These are phyloP conservation scores for Nissolia schottii DNA, from an alignment of 306 rosid species.

Conservation along the genomic window DNA sequence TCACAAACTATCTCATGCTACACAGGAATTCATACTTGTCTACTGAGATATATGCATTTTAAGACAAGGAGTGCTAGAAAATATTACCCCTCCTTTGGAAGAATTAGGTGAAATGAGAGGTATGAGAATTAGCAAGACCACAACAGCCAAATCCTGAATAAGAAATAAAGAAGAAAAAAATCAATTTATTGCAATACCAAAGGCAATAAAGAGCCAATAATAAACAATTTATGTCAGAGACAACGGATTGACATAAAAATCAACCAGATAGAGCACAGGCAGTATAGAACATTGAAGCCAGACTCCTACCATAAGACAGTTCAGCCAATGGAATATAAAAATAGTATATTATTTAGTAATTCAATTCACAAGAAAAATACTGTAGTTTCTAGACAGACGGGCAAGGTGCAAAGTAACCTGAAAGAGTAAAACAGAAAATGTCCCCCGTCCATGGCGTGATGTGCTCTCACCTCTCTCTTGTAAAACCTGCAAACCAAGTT, in stretches of 20 bases:
- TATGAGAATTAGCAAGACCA: slow-evolving; percentile 95
- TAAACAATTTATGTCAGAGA: background rate
- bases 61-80: slow-evolving; percentile 29
- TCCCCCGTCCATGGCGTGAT: slow-evolving; percentile 95
- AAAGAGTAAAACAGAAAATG: slow-evolving; percentile 95
- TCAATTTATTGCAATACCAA: slow-evolving; percentile 21
- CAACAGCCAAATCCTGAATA: slow-evolving; percentile 98
- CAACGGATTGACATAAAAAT: background rate
- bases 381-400: slow-evolving; percentile 4
- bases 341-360: background rate
- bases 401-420: slow-evolving; percentile 54
- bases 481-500: slow-evolving; percentile 69
- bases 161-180: slow-evolving; percentile 28
- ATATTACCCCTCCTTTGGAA: slow-evolving; percentile 98
- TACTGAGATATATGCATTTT: background rate
- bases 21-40: background rate
- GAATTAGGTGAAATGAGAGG: slow-evolving; percentile 99
- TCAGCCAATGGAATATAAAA: background rate
- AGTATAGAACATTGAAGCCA: slow-evolving; percentile 1
- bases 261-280: slow-evolving; percentile 10
- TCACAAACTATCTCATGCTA: slow-evolving; percentile 1
- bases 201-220: background rate
- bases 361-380: slow-evolving; percentile 13
- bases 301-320: slow-evolving; percentile 9
- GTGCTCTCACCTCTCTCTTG: slow-evolving; percentile 99